These are phyloP conservation scores for Solanum appendiculatum DNA, from an alignment of 257 asterid species.

Conservation along the genomic window DNA sequence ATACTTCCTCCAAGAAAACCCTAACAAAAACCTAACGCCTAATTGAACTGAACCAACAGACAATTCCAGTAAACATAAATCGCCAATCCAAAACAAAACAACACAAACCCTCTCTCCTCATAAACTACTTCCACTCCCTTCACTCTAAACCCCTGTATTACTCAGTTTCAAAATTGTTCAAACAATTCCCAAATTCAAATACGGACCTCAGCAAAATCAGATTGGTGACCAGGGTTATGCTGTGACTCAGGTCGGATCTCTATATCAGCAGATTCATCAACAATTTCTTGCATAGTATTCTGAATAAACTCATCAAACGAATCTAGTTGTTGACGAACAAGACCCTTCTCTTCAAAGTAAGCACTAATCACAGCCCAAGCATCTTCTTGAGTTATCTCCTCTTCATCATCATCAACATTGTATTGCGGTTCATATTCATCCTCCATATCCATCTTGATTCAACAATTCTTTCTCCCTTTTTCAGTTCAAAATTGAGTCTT, in stretches of 20 bases:
- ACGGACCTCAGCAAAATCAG: conserved; percentile 83
- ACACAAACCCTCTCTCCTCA: background rate
- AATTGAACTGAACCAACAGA: background rate
- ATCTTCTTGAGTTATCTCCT: conserved; percentile 92
- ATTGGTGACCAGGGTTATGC: conserved; percentile 87
- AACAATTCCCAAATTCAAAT: background rate
- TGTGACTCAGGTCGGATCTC: conserved; percentile 97
- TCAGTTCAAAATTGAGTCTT: background rate
- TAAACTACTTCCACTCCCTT: background rate
- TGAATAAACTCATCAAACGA: conserved; percentile 95
- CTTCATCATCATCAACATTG: conserved; percentile 38
- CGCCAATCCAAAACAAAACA: background rate
- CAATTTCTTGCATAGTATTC: conserved; percentile 98
- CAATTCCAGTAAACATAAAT: background rate
- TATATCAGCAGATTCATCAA: conserved; percentile 84
- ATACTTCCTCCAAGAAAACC: background rate
- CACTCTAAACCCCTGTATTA: background rate
- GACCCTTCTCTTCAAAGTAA: conserved; percentile 89
- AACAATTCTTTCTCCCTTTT: background rate
- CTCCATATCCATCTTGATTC: conserved; percentile 44
- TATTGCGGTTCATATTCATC: conserved; percentile 42
- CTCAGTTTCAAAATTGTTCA: background rate
- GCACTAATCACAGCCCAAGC: conserved; percentile 99
- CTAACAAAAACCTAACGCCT: background rate
- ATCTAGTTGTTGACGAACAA: conserved; percentile 92